Base-by-base conservation (phyloP, 1,284 basidiomycete species). In the Sporisorium sorghi region DNA sequence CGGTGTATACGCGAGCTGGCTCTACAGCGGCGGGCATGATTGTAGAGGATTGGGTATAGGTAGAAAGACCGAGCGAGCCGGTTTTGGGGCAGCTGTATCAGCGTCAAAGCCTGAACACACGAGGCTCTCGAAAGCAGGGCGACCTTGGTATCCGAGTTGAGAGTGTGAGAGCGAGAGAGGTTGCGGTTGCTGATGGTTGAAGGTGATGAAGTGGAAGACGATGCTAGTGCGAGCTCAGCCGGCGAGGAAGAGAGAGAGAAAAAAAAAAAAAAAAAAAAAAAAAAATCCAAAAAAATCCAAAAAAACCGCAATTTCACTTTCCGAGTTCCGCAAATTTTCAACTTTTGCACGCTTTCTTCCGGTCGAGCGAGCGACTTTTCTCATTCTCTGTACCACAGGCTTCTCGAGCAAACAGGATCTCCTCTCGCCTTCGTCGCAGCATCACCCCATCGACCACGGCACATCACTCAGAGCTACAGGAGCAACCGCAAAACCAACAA, bases 1-100 rank as follows among this genome's bases (percentile, higher is more conserved):
- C 77, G 51, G 77, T 77, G 68, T 84, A 84, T 32, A 83, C 81
- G 42, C 73, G 63, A 46, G 81, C 78, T 32, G 80, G 80, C 60
- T 82, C 80, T 35, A 72, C 61, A 52, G 75, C 64, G 17, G 78
- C 73, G 9, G 78, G 67, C 78, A 78, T 80, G 62, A 15, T 58
- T n/a, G 53, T 11, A 15, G 15, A 37, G 12, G 5, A 2, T 37
- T 5, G 32, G 39, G 15, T 37, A 39, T 40, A 35, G 30, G 30
- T 24, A 17, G 33, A 15, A 5, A 14, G 17, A 19, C 23, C 32
- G 26, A 40, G 33, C 42, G 43, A 30, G 19, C 23, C 19, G 30
- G 23, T 5, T 14, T 40, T 9, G 47, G 28, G 40, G 44, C 33
- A 42, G 46, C 52, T 47, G 46, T 32, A 33, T 47, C 40, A 55